Evolutionary conservation across 169 alveolate genomes (phyloP).

Genomic region (Plasmodium fragile): DNA sequence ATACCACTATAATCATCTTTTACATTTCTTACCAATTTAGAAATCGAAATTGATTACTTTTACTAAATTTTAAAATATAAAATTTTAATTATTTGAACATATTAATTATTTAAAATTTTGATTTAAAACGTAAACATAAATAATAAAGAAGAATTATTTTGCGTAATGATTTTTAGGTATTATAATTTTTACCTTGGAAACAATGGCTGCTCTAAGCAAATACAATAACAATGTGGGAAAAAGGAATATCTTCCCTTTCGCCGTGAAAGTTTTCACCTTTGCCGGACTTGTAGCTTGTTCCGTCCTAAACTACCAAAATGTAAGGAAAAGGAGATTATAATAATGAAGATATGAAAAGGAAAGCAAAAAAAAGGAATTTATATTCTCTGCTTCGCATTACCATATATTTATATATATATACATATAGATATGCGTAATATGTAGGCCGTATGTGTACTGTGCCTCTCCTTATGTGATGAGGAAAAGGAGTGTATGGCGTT

Average conservation of each 20-base stretch:
- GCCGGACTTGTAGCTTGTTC: constrained; percentile 4
- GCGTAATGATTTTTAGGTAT: background rate
- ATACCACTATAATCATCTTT: background rate
- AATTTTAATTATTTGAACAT: background rate
- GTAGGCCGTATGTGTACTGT: background rate
- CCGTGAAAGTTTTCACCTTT: constrained; percentile 10
- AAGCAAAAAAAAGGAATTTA: background rate
- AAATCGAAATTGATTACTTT: background rate
- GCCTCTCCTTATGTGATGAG: background rate
- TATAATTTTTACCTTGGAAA: constrained; percentile 5
- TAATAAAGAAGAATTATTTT: background rate
- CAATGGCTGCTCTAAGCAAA: constrained; percentile 22
- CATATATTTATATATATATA: background rate
- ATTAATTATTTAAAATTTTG: background rate
- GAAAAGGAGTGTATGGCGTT: background rate
- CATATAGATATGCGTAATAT: background rate
- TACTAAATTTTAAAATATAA: background rate
- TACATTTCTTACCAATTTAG: background rate
- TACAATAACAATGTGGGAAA: background rate
- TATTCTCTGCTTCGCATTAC: background rate
- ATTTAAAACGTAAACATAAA: background rate
- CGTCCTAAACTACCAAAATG: background rate
- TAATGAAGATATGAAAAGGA: background rate
- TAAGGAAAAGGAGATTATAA: constrained; percentile 5
- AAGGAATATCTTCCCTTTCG: background rate